Evolutionary conservation across 2,329 filamentous ascomycete species (phyloP).

Genomic region (Ceratocystis eucalypticola): DNA sequence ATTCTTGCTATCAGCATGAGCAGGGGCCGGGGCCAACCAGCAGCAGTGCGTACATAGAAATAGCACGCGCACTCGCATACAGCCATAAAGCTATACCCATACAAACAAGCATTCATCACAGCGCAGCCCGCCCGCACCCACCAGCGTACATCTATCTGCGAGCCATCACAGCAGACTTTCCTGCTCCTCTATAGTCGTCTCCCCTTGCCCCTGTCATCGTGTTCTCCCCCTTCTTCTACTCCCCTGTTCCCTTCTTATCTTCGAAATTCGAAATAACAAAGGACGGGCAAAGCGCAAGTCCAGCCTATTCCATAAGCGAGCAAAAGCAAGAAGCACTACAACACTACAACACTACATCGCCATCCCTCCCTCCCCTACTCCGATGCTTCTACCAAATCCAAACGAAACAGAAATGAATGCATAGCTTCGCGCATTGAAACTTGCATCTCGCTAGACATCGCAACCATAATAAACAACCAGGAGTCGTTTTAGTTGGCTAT

Average conservation of each 20-base stretch:
- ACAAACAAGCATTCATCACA: neutral
- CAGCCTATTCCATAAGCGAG: neutral
- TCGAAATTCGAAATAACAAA: neutral
- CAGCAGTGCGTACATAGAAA: neutral
- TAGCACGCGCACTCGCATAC: neutral
- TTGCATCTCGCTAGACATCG: neutral
- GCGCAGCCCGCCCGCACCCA: no score
- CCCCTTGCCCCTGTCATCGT: neutral
- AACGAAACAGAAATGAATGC: neutral
- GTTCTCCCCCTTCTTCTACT: neutral
- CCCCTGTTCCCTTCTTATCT: neutral
- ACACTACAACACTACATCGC: neutral
- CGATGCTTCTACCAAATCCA: neutral
- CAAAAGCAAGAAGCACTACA: neutral
- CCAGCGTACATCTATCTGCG: neutral
- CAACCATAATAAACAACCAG: no score
- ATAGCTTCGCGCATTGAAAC: neutral
- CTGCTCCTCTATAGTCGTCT: neutral
- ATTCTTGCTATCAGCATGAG: no score
- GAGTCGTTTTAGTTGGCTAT: no score
- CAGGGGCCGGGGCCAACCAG: neutral
- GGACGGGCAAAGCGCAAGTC: neutral
- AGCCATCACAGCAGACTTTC: neutral
- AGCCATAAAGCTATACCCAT: neutral
- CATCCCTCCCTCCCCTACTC: neutral